These are phyloP conservation scores for Trypanosoma cruzi DNA, from an alignment of 208 protist species.

Conservation along the genomic window DNA sequence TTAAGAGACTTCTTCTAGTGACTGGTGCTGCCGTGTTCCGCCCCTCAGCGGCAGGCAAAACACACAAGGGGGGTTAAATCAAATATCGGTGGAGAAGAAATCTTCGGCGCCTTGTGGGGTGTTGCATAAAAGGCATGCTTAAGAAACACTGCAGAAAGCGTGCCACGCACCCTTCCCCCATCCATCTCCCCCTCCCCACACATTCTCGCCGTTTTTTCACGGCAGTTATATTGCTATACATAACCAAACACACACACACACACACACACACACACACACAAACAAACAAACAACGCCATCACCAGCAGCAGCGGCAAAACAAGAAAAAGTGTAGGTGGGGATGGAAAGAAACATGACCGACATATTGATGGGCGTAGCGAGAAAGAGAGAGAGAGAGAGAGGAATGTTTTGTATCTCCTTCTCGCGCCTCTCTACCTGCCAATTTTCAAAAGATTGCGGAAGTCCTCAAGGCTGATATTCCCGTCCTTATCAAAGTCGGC, in stretches of 20 bases:
- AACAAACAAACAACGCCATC: conserved; percentile 3
- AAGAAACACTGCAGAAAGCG: neutral
- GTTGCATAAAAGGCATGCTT: neutral
- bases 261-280: too few species aligned
- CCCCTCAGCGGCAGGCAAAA: neutral
- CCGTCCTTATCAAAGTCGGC: conserved; percentile 94
- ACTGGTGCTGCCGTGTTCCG: neutral
- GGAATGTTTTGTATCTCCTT: neutral
- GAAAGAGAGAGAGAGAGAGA: too few species aligned
- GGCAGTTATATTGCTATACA: neutral
- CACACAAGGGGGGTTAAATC: too few species aligned
- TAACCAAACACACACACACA: too few species aligned
- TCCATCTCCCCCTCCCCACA: neutral
- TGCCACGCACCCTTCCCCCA: neutral
- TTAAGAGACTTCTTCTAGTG: neutral
- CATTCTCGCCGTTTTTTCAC: neutral
- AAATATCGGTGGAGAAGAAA: neutral
- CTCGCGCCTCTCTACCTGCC: conserved; percentile 23
- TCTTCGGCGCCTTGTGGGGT: neutral
- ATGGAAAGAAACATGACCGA: too few species aligned
- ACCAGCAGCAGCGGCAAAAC: neutral
- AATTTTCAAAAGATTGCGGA: conserved; percentile 81
- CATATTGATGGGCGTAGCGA: conserved; percentile 2
- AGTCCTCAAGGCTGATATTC: conserved; percentile 92
- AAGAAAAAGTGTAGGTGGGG: neutral